Base-by-base conservation (phyloP, 1,284 basidiomycete genomes). In the Puccinia triticina region DNA sequence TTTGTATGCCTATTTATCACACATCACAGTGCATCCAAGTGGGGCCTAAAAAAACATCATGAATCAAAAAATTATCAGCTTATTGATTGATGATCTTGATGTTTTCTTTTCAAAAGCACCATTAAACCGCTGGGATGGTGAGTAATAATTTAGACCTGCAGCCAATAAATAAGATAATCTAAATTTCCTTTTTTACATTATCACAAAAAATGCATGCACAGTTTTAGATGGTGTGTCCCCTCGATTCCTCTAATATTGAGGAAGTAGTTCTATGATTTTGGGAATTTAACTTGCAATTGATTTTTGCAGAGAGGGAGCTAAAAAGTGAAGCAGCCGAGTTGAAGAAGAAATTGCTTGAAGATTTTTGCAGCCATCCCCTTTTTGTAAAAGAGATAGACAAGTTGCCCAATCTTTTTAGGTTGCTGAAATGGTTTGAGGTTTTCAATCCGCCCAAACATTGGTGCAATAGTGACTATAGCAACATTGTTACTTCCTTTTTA, bases 321-420 rank as follows among this genome's bases (percentile, higher is more conserved):
- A 66, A 64, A 46, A 26, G 7, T 48, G 61, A 77, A 46, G 57
- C 59, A 32, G 43, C 29, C 7, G 11, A n/a, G 1, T 21, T 77
- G n/a, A 77, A 53, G 21, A n/a, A 77, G n/a, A 77, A 66, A 34
- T 29, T 77, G n/a, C 59, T 77, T 32, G 75, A 77, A 66, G 75
- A 77, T 53, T 67, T 77, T 53, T 43, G 37, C 34, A 66, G 75
- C 43, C 75, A 77, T 67, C 75, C 75, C 16, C 2, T 46, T 40
- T 46, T 77, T 26, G 50, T 66, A 14, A 46, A 76, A 48, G 61
- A 32, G 18, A 21, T n/a, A 4, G 59, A 77, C 29, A 34, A n/a
- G 40, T 46, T 40, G 0, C 57, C 57, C 4, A 16, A 64, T 0
- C 23, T 66, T 14, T 12, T 50, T 37, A 67, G 37, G 26, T 34